Evolutionary conservation across 192 early-diverging fungal genomes (phyloP).

Genomic region (Coemansia sp.): DNA sequence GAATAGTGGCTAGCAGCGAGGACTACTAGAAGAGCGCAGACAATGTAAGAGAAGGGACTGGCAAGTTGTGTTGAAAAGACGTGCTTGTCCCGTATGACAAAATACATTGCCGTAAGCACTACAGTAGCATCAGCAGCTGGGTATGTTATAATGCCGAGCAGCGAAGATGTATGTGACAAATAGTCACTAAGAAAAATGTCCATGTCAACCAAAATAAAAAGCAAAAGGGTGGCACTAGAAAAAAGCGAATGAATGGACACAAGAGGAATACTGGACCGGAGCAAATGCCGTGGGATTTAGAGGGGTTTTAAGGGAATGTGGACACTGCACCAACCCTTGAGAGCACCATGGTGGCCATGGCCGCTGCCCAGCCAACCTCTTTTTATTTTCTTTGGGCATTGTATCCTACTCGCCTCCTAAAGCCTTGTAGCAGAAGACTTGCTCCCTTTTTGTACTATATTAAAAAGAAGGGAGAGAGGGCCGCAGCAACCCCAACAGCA

Average conservation of each 20-base stretch:
- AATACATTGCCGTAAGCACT: not conserved
- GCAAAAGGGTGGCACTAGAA: not conserved
- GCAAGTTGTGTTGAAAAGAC: not conserved
- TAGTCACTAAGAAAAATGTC: not conserved
- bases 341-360: too few relatives aligned
- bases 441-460: too few relatives aligned
- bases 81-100: not conserved
- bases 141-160: not conserved
- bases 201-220: not conserved
- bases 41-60: not conserved
- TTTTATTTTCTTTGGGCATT: too few relatives aligned
- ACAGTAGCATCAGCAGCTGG: not conserved
- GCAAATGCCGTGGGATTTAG: not conserved
- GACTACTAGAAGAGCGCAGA: conserved; percentile 7
- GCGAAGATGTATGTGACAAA: not conserved
- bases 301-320: not conserved
- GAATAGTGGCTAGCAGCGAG: conserved; percentile 10
- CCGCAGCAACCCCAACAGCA: too few relatives aligned
- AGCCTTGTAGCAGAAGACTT: too few relatives aligned
- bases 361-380: too few relatives aligned
- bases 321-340: too few relatives aligned
- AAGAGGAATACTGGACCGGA: not conserved
- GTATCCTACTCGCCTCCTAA: too few relatives aligned
- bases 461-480: too few relatives aligned
- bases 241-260: not conserved